These are phyloP conservation scores for Podospora pseudopauciseta DNA, from an alignment of 495 filamentous ascomycete genomes.

Conservation along the genomic window DNA sequence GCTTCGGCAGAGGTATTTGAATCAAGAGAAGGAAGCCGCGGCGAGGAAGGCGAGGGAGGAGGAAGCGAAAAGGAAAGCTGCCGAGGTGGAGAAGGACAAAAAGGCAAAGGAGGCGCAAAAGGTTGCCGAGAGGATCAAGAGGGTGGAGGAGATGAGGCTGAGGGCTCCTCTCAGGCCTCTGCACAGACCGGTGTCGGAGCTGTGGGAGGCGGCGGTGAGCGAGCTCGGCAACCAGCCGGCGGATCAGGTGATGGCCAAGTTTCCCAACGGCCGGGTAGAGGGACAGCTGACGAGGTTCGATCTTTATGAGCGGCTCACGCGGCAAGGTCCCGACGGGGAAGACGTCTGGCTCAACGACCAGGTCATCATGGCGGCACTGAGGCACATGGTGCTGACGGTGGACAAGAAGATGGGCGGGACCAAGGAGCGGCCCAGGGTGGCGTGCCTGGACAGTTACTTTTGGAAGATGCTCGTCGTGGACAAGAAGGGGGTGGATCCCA, in stretches of 20 bases:
- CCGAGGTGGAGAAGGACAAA: constrained; percentile 13
- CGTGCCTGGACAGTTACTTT: constrained; percentile 71
- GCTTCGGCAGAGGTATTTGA: too few species aligned
- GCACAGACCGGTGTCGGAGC: constrained; percentile 26
- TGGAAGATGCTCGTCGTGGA: constrained; percentile 56
- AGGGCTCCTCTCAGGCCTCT: constrained; percentile 20
- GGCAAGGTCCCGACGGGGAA: constrained; percentile 24
- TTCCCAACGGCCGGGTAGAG: too few species aligned
- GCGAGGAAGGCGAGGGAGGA: constrained; percentile 17
- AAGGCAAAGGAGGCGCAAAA: constrained; percentile 17
- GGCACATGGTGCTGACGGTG: constrained; percentile 56
- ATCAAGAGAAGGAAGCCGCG: constrained; percentile 6
- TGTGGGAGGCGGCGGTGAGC: constrained; percentile 32
- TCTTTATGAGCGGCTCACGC: constrained; percentile 52
- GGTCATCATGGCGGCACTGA: constrained; percentile 66
- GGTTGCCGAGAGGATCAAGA: too few species aligned
- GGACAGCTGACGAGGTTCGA: too few species aligned
- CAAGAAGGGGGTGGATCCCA: not conserved
- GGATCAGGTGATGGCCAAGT: too few species aligned
- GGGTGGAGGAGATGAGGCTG: too few species aligned
- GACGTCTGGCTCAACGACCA: constrained; percentile 76
- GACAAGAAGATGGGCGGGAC: constrained; percentile 49
- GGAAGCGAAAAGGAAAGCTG: constrained; percentile 16
- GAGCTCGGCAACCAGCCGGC: constrained; percentile 10
- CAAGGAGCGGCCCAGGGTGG: constrained; percentile 56